Conservation (phyloP, 139 green algal genomes). For the Chlamydomonas applanata region DNA sequence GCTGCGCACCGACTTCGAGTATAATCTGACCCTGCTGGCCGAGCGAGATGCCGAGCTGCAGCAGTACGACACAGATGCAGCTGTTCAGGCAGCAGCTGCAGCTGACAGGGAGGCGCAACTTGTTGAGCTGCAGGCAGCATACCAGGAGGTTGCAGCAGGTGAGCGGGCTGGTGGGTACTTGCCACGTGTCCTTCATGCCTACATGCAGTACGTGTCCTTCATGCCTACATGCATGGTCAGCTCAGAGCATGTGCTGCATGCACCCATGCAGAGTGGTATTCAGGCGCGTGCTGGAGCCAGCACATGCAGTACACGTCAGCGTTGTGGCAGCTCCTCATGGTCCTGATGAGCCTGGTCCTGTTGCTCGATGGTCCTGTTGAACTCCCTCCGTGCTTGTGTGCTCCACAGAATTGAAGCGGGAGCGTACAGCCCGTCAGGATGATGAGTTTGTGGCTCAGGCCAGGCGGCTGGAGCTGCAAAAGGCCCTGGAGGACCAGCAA, state of each 20-base stretch:
- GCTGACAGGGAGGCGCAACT: slow-evolving; percentile 30
- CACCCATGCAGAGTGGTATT: too few species aligned
- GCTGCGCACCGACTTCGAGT: slow-evolving; percentile 52
- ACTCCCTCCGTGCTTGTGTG: too few species aligned
- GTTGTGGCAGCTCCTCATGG: too few species aligned
- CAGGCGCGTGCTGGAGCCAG: too few species aligned
- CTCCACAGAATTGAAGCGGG: slow-evolving; percentile 7
- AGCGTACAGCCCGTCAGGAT: slow-evolving; percentile 1
- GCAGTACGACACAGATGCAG: slow-evolving; percentile 36
- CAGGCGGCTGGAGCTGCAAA: slow-evolving; percentile 16
- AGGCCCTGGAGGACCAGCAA: slow-evolving; percentile 37
- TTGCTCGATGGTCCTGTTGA: too few species aligned
- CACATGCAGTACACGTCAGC: too few species aligned
- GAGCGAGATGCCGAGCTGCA: slow-evolving; percentile 55
- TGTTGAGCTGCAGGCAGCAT: slow-evolving; percentile 28
- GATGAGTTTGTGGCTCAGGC: slow-evolving; percentile 14
- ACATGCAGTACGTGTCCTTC: too few species aligned
- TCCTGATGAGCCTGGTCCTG: too few species aligned
- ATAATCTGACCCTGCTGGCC: slow-evolving; percentile 57
- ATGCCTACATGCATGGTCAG: too few species aligned
- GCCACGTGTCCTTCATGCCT: too few species aligned
- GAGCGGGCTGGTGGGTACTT: too few species aligned
- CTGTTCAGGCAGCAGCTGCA: slow-evolving; percentile 15
- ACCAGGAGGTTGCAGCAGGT: not conserved
- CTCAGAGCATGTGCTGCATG: too few species aligned